These are phyloP conservation scores for Ophiostoma piceae DNA, from an alignment of 2,329 filamentous ascomycete species.

Conservation along the genomic window DNA sequence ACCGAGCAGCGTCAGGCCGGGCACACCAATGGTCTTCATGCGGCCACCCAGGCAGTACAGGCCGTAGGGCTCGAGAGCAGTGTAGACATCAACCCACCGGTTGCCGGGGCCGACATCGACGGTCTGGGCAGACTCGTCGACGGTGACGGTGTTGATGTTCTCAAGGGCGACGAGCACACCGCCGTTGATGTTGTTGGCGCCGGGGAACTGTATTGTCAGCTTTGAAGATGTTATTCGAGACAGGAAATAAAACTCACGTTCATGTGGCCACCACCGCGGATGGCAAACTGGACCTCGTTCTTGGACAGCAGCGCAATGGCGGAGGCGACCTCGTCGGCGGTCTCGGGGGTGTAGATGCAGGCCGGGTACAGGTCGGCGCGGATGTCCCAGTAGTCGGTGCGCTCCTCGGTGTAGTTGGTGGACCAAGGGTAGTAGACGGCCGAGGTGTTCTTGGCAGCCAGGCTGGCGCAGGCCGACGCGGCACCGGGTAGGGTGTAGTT, in stretches of 20 bases:
- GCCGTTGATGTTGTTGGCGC: slow-evolving; percentile 36
- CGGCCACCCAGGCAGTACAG: neutral
- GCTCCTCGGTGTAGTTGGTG: slow-evolving; percentile 29
- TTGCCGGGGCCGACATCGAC: neutral
- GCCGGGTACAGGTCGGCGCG: slow-evolving; percentile 29
- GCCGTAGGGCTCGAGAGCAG: neutral
- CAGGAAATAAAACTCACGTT: slow-evolving; percentile 29
- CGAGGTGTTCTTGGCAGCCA: neutral
- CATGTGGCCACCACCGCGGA: slow-evolving; percentile 39
- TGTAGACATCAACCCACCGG: neutral
- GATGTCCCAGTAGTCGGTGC: slow-evolving; percentile 32
- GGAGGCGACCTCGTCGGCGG: slow-evolving; percentile 30
- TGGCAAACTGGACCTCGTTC: slow-evolving; percentile 34
- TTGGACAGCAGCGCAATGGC: slow-evolving; percentile 29
- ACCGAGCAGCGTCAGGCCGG: slow-evolving; percentile 36
- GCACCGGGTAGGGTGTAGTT: neutral
- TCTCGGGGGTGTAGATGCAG: slow-evolving; percentile 33
- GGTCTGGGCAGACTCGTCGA: slow-evolving; percentile 31
- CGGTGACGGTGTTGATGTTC: slow-evolving; percentile 33
- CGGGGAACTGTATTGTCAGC: slow-evolving; percentile 19
- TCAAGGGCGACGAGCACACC: slow-evolving; percentile 39
- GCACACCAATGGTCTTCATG: slow-evolving; percentile 24
- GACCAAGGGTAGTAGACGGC: neutral
- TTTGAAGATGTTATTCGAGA: neutral
- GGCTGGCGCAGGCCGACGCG: neutral